Evolutionary conservation across 352 stramenopile genomes (phyloP), one percentile per base, ranked within the genome.

Genomic region (Phytophthora litchii): DNA sequence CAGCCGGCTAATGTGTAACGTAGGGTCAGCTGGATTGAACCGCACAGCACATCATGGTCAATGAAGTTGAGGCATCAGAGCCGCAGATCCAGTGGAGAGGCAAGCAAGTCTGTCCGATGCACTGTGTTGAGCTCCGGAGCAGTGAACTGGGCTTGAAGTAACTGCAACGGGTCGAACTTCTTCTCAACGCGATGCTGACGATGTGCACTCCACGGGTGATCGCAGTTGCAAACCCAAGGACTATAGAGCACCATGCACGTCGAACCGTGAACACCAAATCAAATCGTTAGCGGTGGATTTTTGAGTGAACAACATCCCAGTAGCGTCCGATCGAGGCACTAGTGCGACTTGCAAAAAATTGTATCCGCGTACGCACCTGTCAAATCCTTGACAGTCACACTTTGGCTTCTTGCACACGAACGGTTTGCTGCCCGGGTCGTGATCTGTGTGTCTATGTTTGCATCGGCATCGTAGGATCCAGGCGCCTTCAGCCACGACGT

Each of bases 151-250:
- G 58, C 54, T 23, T 79, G 61, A 23, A 88, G 49, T 3, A 83
- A 53, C 23, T 78, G 65, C 23, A 91, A 67, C 43, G 65, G 60
- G 43, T 73, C 54, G 49, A 83, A 74, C n/a, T 63, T 42, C 63
- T 85, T 88, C 44, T 77, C 60, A n/a, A 92, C 59, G 9, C 67
- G 67, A 29, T 77, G 64, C 50, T 91, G 79, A 2, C 52, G 42
- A 43, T 90, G 83, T 16, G 75, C 59, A 29, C 41, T 50, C 83
- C 79, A 94, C 36, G 84, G 62, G 49, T 92, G 84, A 61, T 88
- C 54, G 70, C 84, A 93, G 35, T 94, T 95, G 67, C 81, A 94
- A 23, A 93, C 73, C 86, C 83, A 94, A 12, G 84, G 83, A 44
- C 79, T 89, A 48, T 34, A 44, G 12, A 59, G 51, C 12, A 20